Evolutionary conservation across 805 yeast species (phyloP).

Genomic region (Candida verbasci): DNA sequence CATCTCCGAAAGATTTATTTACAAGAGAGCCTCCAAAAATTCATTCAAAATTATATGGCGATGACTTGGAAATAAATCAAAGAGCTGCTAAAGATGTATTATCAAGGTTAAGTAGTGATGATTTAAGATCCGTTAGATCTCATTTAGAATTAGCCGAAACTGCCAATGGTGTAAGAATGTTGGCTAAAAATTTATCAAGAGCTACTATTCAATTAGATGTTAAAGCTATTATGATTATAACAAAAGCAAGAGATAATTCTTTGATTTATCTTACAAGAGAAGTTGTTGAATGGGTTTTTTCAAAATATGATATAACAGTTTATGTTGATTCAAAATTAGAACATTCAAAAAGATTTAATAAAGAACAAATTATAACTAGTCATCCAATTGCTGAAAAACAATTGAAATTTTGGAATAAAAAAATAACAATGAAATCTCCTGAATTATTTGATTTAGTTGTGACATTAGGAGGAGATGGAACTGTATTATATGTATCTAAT

Average conservation of each 20-base stretch:
- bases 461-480: constrained; percentile 45
- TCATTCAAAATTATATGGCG: constrained; percentile 27
- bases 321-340: constrained; percentile 72
- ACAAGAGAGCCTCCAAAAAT: constrained; percentile 19
- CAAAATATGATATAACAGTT: constrained; percentile 40
- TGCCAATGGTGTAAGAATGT: constrained; percentile 73
- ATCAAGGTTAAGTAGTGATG: constrained; percentile 30
- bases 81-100: constrained; percentile 19
- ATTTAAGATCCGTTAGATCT: constrained; percentile 53
- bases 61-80: constrained; percentile 15
- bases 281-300: constrained; percentile 71
- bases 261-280: constrained; percentile 73
- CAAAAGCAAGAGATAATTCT: constrained; percentile 85
- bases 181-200: constrained; percentile 65
- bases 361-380: constrained; percentile 45
- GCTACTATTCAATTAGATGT: constrained; percentile 71
- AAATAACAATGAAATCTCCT: constrained; percentile 42
- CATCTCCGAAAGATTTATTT: constrained; percentile 8
- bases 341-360: constrained; percentile 59
- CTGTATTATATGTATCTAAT: constrained; percentile 40
- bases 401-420: constrained; percentile 67
- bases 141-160: constrained; percentile 77
- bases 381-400: constrained; percentile 42
- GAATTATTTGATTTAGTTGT: constrained; percentile 41
- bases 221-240: constrained; percentile 70